These are phyloP conservation scores for Ustilago crameri DNA, from an alignment of 1,284 basidiomycete genomes.

Conservation along the genomic window DNA sequence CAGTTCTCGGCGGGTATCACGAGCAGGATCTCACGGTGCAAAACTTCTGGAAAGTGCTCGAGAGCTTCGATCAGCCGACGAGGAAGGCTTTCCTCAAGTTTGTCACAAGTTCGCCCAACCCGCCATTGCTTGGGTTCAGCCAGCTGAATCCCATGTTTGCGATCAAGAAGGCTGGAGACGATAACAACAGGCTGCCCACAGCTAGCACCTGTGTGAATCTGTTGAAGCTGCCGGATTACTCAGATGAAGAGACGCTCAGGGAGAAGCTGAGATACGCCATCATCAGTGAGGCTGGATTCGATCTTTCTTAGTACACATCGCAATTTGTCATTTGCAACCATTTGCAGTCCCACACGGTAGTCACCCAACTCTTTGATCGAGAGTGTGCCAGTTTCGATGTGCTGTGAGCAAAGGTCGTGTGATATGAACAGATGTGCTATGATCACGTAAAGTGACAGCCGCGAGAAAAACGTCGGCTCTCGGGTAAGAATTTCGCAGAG, in stretches of 20 bases:
- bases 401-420: background rate
- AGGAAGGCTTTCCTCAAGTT: slow-evolving; percentile 62
- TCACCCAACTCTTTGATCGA: too few relatives aligned
- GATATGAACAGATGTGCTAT: background rate
- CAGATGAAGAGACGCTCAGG: slow-evolving; percentile 44
- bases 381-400: too few relatives aligned
- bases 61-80: slow-evolving; percentile 51
- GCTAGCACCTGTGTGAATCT: slow-evolving; percentile 67
- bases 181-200: slow-evolving; percentile 61
- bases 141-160: slow-evolving; percentile 65
- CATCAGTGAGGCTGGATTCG: slow-evolving; percentile 64
- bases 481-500: slow-evolving; percentile 6
- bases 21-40: slow-evolving; percentile 62
- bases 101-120: slow-evolving; percentile 66
- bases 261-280: slow-evolving; percentile 66
- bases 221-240: slow-evolving; percentile 65
- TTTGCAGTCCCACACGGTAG: too few relatives aligned
- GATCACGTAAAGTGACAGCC: slow-evolving; percentile 1
- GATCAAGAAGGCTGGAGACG: slow-evolving; percentile 60
- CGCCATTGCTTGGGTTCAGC: slow-evolving; percentile 64
- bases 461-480: slow-evolving; percentile 22
- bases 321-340: background rate
- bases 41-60: slow-evolving; percentile 64
- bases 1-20: slow-evolving; percentile 63
- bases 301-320: slow-evolving; percentile 48